Base-by-base conservation (phyloP, 352 stramenopile genomes). In the Blastocystis sp. region DNA sequence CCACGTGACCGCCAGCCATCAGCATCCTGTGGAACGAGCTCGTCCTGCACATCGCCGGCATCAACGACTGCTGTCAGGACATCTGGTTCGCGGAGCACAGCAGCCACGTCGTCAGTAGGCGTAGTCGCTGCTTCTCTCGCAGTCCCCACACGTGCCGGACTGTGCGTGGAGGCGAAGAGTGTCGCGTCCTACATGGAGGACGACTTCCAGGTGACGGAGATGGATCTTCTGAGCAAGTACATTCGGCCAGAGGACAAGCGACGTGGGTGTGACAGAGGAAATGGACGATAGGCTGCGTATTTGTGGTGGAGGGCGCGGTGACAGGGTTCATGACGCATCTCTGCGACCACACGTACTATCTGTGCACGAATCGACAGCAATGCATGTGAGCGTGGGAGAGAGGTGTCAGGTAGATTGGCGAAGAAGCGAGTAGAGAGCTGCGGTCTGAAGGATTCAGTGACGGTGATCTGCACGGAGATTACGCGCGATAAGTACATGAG, bases 1-100 rank as follows among this genome's bases (percentile, higher is more conserved):
- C 0, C 4, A 18, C 1, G n/a, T 84, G 21, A 59, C 24, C 1
- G 11, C 4, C 38, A 85, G 63, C 57, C 1, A 85, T 85, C 32
- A 76, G 63, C 29, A 85, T 72, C 40, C 14, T 85, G 57, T 85
- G 75, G 75, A 85, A 85, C 40, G 63, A 85, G 38, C 40, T 85
- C 18, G 75, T 53, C 2, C 59, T 85, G 40, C 42, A 54, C 42
- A 76, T 76, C 27, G 24, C 63, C 21, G 75, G 75, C 4, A 75
- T 85, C n/a, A 54, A 72, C 38, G 51, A 81, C 36, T 85, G 75
- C 51, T 85, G 75, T 40, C 57, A 72, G 46, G 75, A 85, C 40
- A 85, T 85, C 49, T 85, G 75, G 75, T 85, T 85, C 44, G 57
- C 57, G 21, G 75, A 85, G 51, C 56, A 72, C 7, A 76, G 57